phyloP scores from a whole-genome alignment of 345 rosid genomes.

The Ceriops decandra region DNA sequence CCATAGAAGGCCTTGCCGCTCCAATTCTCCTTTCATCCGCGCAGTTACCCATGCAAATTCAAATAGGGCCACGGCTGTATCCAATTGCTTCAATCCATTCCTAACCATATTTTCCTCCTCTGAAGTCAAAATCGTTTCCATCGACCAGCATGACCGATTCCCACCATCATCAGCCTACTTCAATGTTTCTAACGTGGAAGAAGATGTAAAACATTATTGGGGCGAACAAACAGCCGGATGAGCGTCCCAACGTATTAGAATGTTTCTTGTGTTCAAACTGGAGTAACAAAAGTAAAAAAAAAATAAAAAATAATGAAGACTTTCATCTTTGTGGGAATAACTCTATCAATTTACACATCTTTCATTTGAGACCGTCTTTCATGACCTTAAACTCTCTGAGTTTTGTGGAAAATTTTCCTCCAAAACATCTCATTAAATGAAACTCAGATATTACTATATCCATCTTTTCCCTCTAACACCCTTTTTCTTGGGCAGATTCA shows the following conservation, averaged over 20 bases:
- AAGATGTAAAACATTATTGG: slow-evolving; percentile 62
- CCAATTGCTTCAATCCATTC: slow-evolving; percentile 69
- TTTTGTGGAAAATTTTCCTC: too few relatives aligned
- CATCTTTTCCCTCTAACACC: too few relatives aligned
- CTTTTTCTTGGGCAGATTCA: too few relatives aligned
- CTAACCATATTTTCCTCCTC: slow-evolving; percentile 46
- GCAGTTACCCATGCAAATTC: slow-evolving; percentile 76
- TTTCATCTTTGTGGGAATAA: slow-evolving; percentile 58
- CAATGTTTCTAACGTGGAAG: slow-evolving; percentile 57
- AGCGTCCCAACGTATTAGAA: slow-evolving; percentile 54
- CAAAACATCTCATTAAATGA: too few relatives aligned
- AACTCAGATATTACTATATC: too few relatives aligned
- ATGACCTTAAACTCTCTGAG: slow-evolving; percentile 31
- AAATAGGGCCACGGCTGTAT: slow-evolving; percentile 55
- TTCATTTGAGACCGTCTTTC: slow-evolving; percentile 82
- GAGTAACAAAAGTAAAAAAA: slow-evolving; percentile 18
- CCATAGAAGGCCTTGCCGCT: slow-evolving; percentile 67
- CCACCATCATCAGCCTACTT: slow-evolving; percentile 41
- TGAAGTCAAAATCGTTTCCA: slow-evolving; percentile 70
- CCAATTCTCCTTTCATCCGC: slow-evolving; percentile 54
- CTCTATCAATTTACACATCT: slow-evolving; percentile 56
- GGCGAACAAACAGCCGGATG: slow-evolving; percentile 73
- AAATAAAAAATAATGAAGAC: slow-evolving; percentile 15
- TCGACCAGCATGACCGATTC: slow-evolving; percentile 31
- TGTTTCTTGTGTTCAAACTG: slow-evolving; percentile 66